Base-by-base conservation (phyloP, 208 protist genomes). In the Leishmania gerbilli region DNA sequence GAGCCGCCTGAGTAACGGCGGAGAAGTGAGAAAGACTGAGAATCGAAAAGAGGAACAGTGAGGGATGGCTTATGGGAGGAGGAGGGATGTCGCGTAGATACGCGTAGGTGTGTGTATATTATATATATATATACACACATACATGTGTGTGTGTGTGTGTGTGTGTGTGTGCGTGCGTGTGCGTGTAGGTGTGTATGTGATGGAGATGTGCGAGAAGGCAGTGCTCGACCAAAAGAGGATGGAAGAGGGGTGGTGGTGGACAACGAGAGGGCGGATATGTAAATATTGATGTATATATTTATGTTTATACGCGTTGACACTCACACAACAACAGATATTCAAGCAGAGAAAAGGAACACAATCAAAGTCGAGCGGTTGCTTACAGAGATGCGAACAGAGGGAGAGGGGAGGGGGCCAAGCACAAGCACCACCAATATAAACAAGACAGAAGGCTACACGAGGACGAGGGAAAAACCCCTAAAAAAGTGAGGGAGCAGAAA, bases 61-160 rank as follows among this genome's bases (percentile, higher is more conserved):
- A 11, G 13, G 21, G 6, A 19, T 58, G 21, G 21, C 6, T 17
- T 58, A 58, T 58, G 27, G 53, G 53, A 58, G 53, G 53, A 58
- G 27, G 53, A 58, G 53, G 17, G 53, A 8, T 17, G 53, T 0
- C 19, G 53, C 24, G 53, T 34, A 42, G 42, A 42, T 53, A 21
- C 37, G 24, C n/a, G 17, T 27, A 62, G 21, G 34, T 76, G 31
- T 76, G n/a, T 55, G 51, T 42, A 24, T 56, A 49, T n/a, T 34
- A 34, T 34, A 34, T 34, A 34, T 34, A 34, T 0, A 34, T 34
- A 34, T 34, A 34, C 34, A 34, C 0, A 31, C 34, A 34, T 34
- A 31, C 49, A 53, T 77, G 24, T 64, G 24, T 77, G 47, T 77
- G n/a, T 62, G 47, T 47, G 51, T 64, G 51, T 76, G n/a, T 27